Evolutionary conservation across 129 eudicot species (phyloP), one percentile per base, ranked within the genome.

Genomic region (Artemisia argyi): DNA sequence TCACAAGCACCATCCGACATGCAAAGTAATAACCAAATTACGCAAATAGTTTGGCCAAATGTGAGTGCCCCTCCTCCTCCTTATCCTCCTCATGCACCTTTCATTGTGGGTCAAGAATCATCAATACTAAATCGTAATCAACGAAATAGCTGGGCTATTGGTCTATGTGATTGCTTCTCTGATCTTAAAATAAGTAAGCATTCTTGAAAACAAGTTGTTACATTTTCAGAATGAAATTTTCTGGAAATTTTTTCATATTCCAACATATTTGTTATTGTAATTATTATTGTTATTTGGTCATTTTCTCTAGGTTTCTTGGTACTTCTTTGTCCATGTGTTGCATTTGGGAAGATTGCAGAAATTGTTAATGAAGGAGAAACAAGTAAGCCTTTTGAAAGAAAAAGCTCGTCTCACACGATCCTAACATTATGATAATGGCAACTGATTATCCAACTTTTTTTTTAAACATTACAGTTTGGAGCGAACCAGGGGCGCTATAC

Each of bases 311-410:
- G 77, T 78, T 52, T 71, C 2, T 44, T 78, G 77, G 82, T 78
- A 63, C 77, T 78, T 78, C 61, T 78, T 78, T 78, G 82, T 46
- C 82, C 82, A 3, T 78, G 82, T 63, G 77, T 78, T 70, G 82
- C 82, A 42, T 78, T 78, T 64, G 82, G 77, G 39, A 78, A 78
- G 72, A 78, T 78, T 63, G 82, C 73, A 1, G 82, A 78, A 71
- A 78, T 78, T 53, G 72, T 78, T 26, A 78, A 78, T 8, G 82
- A 78, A 44, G 82, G 82, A 54, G 82, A 78, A 78, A 78, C 82
- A 63, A 55, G 82, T 78, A 71, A 70, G 66, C 68, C 22, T 24
- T 77, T n/a, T 62, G 15, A 54, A 28, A 50, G 5, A 3, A 51
- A 57, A 19, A 57, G 4, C 11, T 8, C 5, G 11, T 57, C 14